Evolutionary conservation across 2,329 filamentous ascomycete species (phyloP).

Genomic region (Aspergillus neotritici): DNA sequence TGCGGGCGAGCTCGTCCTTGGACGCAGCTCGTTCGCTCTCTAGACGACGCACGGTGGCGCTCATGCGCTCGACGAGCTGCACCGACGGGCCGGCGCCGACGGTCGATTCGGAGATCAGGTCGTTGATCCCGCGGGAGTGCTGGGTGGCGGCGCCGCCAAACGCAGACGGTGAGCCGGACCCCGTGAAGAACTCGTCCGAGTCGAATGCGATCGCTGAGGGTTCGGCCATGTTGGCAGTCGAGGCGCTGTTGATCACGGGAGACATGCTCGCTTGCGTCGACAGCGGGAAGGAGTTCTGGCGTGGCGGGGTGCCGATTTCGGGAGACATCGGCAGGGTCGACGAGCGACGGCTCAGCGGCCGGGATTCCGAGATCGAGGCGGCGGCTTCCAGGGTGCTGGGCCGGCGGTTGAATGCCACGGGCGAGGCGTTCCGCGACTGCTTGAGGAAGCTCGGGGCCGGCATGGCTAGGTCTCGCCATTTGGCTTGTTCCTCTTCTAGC

Average conservation of each 20-base stretch:
- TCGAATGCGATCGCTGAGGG: conserved; percentile 42
- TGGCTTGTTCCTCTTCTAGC: conserved; percentile 60
- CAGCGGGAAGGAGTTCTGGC: conserved; percentile 43
- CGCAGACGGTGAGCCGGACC: conserved; percentile 33
- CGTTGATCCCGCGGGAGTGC: conserved; percentile 60
- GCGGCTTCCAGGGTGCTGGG: conserved; percentile 34
- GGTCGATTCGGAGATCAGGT: conserved; percentile 84
- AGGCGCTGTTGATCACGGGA: conserved; percentile 21
- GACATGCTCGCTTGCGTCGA: conserved; percentile 26
- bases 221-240: conserved; percentile 22
- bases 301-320: conserved; percentile 37
- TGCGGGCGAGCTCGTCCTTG: conserved; percentile 75
- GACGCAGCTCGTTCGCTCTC: conserved; percentile 87
- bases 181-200: conserved; percentile 42
- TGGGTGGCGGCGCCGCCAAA: conserved; percentile 33
- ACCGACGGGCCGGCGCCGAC: conserved; percentile 87
- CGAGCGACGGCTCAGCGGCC: conserved; percentile 37
- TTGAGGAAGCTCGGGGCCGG: conserved; percentile 32
- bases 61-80: conserved; percentile 94
- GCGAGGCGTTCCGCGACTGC: conserved; percentile 37
- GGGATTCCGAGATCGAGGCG: conserved; percentile 33
- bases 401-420: conserved; percentile 37
- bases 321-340: conserved; percentile 34
- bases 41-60: conserved; percentile 79
- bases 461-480: conserved; percentile 49